Conservation (phyloP, 2,329 filamentous ascomycete genomes). For the Alternaria consortialis region DNA sequence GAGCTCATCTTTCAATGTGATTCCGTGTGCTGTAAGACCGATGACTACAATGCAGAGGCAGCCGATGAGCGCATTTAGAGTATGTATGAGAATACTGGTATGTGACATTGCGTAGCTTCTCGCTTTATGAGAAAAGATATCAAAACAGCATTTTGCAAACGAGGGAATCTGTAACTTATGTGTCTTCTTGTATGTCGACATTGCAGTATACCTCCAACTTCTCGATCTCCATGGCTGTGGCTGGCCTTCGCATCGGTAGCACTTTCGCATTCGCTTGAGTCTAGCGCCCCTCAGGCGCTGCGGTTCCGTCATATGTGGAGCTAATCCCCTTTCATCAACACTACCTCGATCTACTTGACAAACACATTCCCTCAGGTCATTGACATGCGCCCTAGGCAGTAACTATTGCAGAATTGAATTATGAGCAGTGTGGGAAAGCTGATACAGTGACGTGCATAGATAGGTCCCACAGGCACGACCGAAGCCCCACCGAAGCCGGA, state of each 20-base stretch:
- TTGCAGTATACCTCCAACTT: neutral
- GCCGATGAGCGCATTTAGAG: conserved; percentile 12
- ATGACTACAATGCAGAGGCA: conserved; percentile 11
- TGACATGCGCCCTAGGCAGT: too few species aligned
- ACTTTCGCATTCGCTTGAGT: neutral
- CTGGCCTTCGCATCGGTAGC: neutral
- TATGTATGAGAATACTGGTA: neutral
- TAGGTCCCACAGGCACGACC: neutral
- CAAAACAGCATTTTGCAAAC: neutral
- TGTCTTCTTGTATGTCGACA: neutral
- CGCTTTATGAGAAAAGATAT: neutral
- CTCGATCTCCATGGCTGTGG: neutral
- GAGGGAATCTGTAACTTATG: neutral
- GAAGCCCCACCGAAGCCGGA: neutral
- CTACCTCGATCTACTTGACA: too few species aligned
- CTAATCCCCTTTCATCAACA: too few species aligned
- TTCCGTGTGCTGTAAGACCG: neutral
- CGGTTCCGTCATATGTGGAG: too few species aligned
- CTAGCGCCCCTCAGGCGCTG: too few species aligned
- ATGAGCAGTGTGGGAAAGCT: too few species aligned
- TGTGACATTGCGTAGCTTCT: neutral
- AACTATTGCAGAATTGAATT: too few species aligned
- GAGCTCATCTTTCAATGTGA: neutral
- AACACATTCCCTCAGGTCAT: too few species aligned
- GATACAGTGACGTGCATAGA: too few species aligned